These are phyloP conservation scores for Phaeosphaeriaceae sp. DNA, from an alignment of 2,329 filamentous ascomycete genomes.

Conservation along the genomic window DNA sequence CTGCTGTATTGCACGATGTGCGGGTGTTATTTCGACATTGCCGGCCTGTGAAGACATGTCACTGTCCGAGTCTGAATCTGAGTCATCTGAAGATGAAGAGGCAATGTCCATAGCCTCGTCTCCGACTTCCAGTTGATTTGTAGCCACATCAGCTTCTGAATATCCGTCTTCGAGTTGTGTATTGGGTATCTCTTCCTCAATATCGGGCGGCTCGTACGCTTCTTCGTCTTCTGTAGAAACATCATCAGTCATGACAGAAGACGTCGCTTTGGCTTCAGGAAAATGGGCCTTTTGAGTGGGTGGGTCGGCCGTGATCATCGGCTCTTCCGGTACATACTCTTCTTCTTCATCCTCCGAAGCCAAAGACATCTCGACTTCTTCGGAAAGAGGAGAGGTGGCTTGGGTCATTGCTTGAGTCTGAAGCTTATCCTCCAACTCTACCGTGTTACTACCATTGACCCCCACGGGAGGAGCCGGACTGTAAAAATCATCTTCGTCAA, in stretches of 20 bases:
- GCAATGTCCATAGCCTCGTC: constrained; percentile 45
- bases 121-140: constrained; percentile 26
- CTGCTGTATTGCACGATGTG: constrained; percentile 14
- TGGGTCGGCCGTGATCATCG: constrained; percentile 4
- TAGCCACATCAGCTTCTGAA: neutral
- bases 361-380: constrained; percentile 45
- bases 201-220: constrained; percentile 41
- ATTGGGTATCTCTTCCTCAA: constrained; percentile 27
- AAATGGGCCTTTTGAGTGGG: constrained; percentile 8
- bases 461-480: constrained; percentile 33
- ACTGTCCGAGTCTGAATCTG: constrained; percentile 19
- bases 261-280: constrained; percentile 5
- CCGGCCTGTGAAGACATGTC: constrained; percentile 22
- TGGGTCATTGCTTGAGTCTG: neutral
- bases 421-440: constrained; percentile 6
- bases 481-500: constrained; percentile 46
- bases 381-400: constrained; percentile 26
- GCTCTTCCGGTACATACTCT: constrained; percentile 43
- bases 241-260: constrained; percentile 19
- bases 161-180: constrained; percentile 1
- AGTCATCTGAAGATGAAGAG: constrained; percentile 36
- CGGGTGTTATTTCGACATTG: constrained; percentile 14
- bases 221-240: constrained; percentile 35
- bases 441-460: neutral
- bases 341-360: constrained; percentile 36